Evolutionary conservation across 371 early-diverging fungal species (phyloP), one percentile per base, ranked within the genome.

Genomic region (Astathelohania contejeani): DNA sequence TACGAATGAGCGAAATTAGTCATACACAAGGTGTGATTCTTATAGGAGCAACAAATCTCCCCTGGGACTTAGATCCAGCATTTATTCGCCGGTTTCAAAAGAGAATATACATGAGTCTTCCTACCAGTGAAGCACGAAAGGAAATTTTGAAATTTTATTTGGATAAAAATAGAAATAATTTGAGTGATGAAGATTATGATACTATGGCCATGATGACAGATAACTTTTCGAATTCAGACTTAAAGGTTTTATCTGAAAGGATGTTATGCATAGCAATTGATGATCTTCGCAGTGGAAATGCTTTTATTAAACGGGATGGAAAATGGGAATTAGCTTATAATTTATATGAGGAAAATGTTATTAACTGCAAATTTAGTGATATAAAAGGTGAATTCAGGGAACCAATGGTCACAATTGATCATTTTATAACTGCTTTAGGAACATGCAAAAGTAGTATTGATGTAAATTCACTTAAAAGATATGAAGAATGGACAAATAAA

Each of bases 41-140:
- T 1, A 73, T 91, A 26, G 93, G 87, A 1, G 93, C 91, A 1
- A 91, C 90, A 6, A 92, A 92, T 74, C 85, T 86, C 35, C 93
- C 91, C 46, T 90, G 90, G 93, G 82, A 85, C 47, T 69, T 92
- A 46, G 93, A 90, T 72, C 66, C 79, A 26, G 91, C 91, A 40
- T 86, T 90, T 67, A 79, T 90, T 26, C 74, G 90, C 70, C 78
- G 89, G 81, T 91, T 91, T 63, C 90, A 91, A 72, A 88, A 84
- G 70, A 80, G 92, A 62, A 89, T 91, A 28, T 90, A 85, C 71
- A 91, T 91, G 49, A 88, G 90, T 47, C 78, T 91, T 52, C 92
- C 92, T 1, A 89, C 88, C 38, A 62, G 76, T 1, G 78, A 78
- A 49, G 89, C 89, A 14, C 80, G 92, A n/a, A 80, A 83, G 6